Evolutionary conservation across 305 asterid genomes (phyloP).

Genomic region (Fraxinus latifolia): DNA sequence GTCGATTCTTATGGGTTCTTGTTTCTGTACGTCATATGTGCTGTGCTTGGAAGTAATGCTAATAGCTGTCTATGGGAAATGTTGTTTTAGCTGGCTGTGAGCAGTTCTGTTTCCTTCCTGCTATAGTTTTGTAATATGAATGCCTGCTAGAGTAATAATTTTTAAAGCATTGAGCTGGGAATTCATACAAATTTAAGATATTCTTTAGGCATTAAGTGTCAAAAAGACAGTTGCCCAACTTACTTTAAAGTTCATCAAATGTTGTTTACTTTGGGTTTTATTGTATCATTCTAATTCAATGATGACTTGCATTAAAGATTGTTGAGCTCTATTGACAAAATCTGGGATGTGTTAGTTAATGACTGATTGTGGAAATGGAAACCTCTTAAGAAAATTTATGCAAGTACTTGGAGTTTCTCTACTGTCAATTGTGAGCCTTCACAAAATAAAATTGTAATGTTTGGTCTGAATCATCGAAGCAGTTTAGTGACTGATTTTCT

Average conservation of each 20-base stretch:
- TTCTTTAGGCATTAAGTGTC: neutral
- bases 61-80: constrained; percentile 2
- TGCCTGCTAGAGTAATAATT: neutral
- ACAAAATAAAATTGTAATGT: constrained; percentile 1
- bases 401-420: constrained; percentile 9
- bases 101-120: constrained; percentile 1
- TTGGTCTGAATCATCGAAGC: neutral
- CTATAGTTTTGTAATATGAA: constrained; percentile 15
- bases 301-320: neutral
- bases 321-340: constrained; percentile 12
- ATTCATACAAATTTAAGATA: neutral
- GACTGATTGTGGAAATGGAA: neutral
- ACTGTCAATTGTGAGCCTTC: constrained; percentile 13
- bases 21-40: neutral
- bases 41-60: neutral
- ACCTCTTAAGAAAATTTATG: neutral
- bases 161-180: constrained; percentile 16
- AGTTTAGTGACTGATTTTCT: neutral
- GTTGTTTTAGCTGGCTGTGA: neutral
- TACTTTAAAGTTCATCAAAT: neutral
- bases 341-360: neutral
- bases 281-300: neutral
- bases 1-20: constrained; percentile 16
- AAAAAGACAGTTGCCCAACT: constrained; percentile 4
- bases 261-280: constrained; percentile 1